Evolutionary conservation across 768 basidiomycete species (phyloP), one percentile per base, ranked within the genome.

Genomic region (Termitomyces sp.): DNA sequence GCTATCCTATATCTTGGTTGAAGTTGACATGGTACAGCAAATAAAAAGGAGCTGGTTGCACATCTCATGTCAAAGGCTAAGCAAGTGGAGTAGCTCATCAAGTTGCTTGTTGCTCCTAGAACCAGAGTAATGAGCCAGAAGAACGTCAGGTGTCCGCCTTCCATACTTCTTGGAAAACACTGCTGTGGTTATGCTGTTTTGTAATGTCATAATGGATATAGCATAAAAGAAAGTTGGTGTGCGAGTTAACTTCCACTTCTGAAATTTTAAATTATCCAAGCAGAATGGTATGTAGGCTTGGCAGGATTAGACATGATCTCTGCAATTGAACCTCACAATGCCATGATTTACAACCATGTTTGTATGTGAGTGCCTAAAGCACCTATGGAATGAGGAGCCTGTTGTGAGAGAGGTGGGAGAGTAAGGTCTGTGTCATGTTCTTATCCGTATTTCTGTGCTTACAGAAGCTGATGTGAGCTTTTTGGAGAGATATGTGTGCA

Each of bases 61-160:
- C 93, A 96, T 68, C 78, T 96, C 44, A 82, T 95, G 44, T 80
- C 86, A 42, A 95, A 96, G 68, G 92, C 92, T 15, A 96, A 96
- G 68, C 92, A 95, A 71, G 84, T 96, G 45, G 90, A 96, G 67
- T 88, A 85, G 67, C 82, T 96, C 52, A 91, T 96, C 55, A 84
- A 89, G 54, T 87, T 87, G 0, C 73, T 96, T 89, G 54, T 87
- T 87, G 0, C 73, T 96, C 15, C 93, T 93, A 0, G 85, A 84
- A 40, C 88, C 89, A 2, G 92, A 94, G 69, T n/a, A n/a, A n/a
- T n/a, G n/a, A n/a, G n/a, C 80, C 86, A 2, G 91, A 92, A 68
- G 89, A 90, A 69, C 80, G 80, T 22, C 91, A 92, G 88, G 89
- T n/a, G n/a, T n/a, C n/a, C n/a, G n/a, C n/a, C n/a, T n/a, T n/a